phyloP scores from a whole-genome alignment of 129 eudicot species.

The Chrysanthemum seticuspe region DNA sequence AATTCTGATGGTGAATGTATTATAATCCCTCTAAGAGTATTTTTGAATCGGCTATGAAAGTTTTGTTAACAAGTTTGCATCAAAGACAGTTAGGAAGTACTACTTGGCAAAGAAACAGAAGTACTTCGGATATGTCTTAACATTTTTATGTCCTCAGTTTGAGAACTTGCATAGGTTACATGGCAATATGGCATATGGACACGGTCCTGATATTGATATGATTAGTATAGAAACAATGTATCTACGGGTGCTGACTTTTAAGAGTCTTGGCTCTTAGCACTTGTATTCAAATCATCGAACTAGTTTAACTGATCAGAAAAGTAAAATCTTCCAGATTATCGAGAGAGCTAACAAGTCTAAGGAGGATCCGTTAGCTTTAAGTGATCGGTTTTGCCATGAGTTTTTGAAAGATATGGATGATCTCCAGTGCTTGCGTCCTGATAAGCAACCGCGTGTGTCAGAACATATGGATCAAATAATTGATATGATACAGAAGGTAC shows the following conservation, averaged over 20 bases:
- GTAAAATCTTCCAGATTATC: slow-evolving; percentile 60
- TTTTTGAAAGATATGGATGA: slow-evolving; percentile 68
- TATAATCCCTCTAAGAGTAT: too few species aligned
- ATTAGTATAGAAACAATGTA: too few species aligned
- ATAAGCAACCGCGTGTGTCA: slow-evolving; percentile 77
- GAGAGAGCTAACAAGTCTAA: slow-evolving; percentile 67
- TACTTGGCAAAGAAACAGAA: too few species aligned
- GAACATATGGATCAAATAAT: slow-evolving; percentile 75
- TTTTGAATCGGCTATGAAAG: too few species aligned
- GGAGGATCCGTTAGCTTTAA: slow-evolving; percentile 63
- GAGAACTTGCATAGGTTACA: too few species aligned
- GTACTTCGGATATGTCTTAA: too few species aligned
- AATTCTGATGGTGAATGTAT: too few species aligned
- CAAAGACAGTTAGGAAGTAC: too few species aligned
- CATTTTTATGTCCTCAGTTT: too few species aligned
- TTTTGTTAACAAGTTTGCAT: too few species aligned
- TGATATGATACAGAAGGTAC: slow-evolving; percentile 74
- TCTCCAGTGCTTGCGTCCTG: slow-evolving; percentile 82
- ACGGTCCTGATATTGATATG: too few species aligned
- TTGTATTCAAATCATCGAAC: neutral
- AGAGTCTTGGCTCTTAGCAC: neutral
- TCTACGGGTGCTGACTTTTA: neutral
- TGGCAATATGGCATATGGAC: too few species aligned
- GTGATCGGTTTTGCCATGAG: slow-evolving; percentile 66
- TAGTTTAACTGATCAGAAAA: neutral